Base-by-base conservation (phyloP, 257 asterid genomes). In the Cinchona pubescens region DNA sequence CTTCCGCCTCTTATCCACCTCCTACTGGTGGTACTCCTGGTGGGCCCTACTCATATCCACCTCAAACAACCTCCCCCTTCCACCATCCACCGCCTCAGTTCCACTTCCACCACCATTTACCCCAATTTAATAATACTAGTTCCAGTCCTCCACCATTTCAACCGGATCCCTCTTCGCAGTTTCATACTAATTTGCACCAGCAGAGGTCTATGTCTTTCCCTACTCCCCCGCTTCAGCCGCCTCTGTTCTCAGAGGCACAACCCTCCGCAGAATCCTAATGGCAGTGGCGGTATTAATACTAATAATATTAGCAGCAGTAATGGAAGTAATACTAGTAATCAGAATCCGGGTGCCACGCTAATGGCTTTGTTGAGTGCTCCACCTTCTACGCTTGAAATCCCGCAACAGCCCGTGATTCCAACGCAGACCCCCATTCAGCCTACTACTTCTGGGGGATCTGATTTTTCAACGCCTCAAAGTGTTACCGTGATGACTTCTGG, bases 281-380 rank as follows among this genome's bases (percentile, higher is more conserved):
- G 81, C 49, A 48, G 40, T n/a, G 72, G 45, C 8, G 45, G 74
- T 32, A n/a, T 18, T 29, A 65, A 58, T 6, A 58, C 13, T 18
- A 86, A 62, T 48, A 86, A 77, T 45, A 67, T 32, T 13, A 65
- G 69, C 48, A 77, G 46, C 49, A 18, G 42, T 8, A 43, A 34
- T 27, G 67, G 67, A 13, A 56, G 7, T 23, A 68, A 43, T 30
- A 69, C 46, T 35, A 15, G 18, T 46, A 51, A 74, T 3, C 86
- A 75, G 62, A 84, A 76, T 68, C 92, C 82, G 0, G 98, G 99
- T 14, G 93, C 97, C 32, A 86, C 90, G 61, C 78, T 92, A 43
- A 95, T 95, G 99, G 98, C 98, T 51, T 67, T 95, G 81, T 81
- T 95, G 86, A 88, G 94, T 73, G 92, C 98, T 23, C 94, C 97